phyloP scores from a whole-genome alignment of 345 rosid species.

The Mangifera indica region DNA sequence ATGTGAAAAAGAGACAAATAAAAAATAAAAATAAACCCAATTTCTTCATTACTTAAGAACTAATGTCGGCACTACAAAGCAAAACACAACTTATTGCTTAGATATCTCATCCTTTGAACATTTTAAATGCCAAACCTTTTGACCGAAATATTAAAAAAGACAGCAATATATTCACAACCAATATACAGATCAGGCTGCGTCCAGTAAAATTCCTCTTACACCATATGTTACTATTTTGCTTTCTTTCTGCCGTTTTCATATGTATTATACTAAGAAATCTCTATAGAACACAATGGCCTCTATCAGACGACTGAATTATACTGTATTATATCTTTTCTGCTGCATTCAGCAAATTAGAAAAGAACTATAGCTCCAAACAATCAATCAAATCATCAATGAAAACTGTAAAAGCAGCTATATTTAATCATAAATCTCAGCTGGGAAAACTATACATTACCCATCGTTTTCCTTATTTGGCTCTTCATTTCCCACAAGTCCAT shows the following conservation, averaged over 20 bases:
- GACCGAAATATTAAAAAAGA: background rate
- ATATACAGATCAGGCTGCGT: background rate
- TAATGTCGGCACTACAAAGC: background rate
- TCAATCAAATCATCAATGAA: background rate
- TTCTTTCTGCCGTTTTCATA: background rate
- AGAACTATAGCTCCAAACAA: background rate
- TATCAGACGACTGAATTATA: background rate
- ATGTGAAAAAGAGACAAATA: background rate
- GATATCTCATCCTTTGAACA: background rate
- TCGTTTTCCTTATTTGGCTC: constrained; percentile 25
- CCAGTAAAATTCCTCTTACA: background rate
- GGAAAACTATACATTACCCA: constrained; percentile 21
- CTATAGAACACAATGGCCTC: background rate
- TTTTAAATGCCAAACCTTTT: background rate
- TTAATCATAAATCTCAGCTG: background rate
- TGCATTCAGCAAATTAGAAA: background rate
- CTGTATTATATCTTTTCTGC: background rate
- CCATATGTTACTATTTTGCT: background rate
- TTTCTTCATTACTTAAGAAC: background rate
- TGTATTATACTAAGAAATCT: background rate
- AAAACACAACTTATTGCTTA: background rate
- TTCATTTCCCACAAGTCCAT: constrained; percentile 19
- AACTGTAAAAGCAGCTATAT: background rate
- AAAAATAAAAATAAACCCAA: background rate
- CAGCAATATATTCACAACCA: background rate